Percentiles rank a stretch among this genome's conserved stretches.
Conservation (phyloP, 768 basidiomycete genomes). For the Podaxis carcinomalis region DNA sequence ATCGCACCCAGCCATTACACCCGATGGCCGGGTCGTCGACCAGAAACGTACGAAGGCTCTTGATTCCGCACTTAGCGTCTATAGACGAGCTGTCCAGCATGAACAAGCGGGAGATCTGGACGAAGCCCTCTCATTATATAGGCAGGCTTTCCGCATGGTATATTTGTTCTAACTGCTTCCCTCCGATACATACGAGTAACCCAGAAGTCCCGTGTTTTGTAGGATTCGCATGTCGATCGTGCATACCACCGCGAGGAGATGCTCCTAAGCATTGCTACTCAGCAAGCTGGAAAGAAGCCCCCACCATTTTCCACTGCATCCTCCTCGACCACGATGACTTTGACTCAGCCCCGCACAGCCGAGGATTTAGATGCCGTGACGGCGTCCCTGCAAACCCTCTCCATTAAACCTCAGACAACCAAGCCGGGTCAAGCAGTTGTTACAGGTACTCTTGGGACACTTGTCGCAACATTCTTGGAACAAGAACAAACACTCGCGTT, state of each 20-base stretch:
- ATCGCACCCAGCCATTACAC: constrained; percentile 21
- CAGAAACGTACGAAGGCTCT: constrained; percentile 30
- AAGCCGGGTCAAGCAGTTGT: constrained; percentile 15
- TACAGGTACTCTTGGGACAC: constrained; percentile 38
- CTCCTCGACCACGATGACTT: neutral
- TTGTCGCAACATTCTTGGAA: constrained; percentile 46
- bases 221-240: constrained; percentile 71
- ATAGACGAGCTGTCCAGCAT: constrained; percentile 62
- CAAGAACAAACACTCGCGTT: constrained; percentile 40
- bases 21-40: constrained; percentile 17
- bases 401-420: constrained; percentile 6
- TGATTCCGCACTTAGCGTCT: constrained; percentile 55
- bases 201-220: neutral
- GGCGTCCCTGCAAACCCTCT: constrained; percentile 19
- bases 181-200: constrained; percentile 6
- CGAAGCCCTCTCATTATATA: constrained; percentile 71
- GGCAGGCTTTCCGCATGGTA: constrained; percentile 72
- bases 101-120: constrained; percentile 77
- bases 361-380: constrained; percentile 18
- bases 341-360: neutral
- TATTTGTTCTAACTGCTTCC: neutral
- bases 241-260: constrained; percentile 60
- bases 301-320: neutral
- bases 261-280: constrained; percentile 30
- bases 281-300: constrained; percentile 17